These are phyloP conservation scores for Solanum ossicruentum DNA, from an alignment of 257 asterid species.

Conservation along the genomic window DNA sequence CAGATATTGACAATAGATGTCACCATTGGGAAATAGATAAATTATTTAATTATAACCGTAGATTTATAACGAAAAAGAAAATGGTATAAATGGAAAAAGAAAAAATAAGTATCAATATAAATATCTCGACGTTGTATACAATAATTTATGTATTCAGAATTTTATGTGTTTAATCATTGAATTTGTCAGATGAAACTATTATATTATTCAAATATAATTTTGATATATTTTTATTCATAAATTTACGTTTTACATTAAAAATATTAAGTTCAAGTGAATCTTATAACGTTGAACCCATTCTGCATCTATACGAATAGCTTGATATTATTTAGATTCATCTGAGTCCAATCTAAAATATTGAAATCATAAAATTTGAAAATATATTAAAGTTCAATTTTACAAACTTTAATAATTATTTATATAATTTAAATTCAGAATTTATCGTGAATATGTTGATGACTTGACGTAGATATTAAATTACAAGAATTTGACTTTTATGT, in stretches of 20 bases:
- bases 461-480: background rate
- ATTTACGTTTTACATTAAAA: background rate
- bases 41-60: background rate
- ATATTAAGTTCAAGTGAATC: background rate
- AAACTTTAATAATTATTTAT: background rate
- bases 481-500: background rate
- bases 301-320: too few relatives aligned
- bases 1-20: background rate
- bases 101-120: background rate
- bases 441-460: background rate
- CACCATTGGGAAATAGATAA: background rate
- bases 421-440: background rate
- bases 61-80: too few relatives aligned
- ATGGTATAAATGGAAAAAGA: background rate
- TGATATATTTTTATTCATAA: too few relatives aligned
- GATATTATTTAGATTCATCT: background rate
- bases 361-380: background rate
- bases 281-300: background rate
- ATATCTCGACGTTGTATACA: background rate
- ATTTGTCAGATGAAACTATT: too few relatives aligned
- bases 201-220: too few relatives aligned
- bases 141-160: background rate
- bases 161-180: background rate
- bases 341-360: background rate
- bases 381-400: background rate